Base-by-base conservation (phyloP, 2,329 filamentous ascomycete species). In the Diplocarpon rosae region DNA sequence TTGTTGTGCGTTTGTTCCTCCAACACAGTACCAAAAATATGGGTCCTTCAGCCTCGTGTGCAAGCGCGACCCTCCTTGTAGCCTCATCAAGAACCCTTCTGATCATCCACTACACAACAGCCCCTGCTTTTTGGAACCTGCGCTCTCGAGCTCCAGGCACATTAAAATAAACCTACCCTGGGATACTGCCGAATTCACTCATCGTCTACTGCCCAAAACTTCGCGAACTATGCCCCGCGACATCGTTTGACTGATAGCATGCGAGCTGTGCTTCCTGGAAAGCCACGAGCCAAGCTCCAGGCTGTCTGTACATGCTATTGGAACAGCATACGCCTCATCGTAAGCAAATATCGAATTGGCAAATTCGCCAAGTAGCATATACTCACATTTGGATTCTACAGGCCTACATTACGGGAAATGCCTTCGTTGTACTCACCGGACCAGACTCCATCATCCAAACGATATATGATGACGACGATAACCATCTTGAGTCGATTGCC, bases 351-450 rank as follows among this genome's bases (percentile, higher is more conserved):
- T n/a, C 4, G 27, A 15, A 14, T 17, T 28, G n/a, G n/a, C 16
- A 32, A 17, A 9, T 6, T 14, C 6, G 13, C n/a, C 15, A 10
- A 15, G 12, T 32, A n/a, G 35, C 17, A 17, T 5, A 32, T 9
- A 14, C n/a, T 32, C 17, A 20, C 7, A 14, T 27, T 32, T 49
- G 35, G 36, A 27, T 40, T 27, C 38, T 29, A 28, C 58, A 93
- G 86, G 78, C 79, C 41, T 98, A 96, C 66, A 83, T 95, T 53
- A 92, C 85, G 48, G 90, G 90, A 58, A 85, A 83, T 65, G 86
- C 86, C 50, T 77, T 96, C 52, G 78, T 92, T 42, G 81, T 98
- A 57, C 78, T 96, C 55, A 75, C 78, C 59, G 83, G 79, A 40
- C 76, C 85, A 42, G 72, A 81, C 50, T 76, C 76, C 43, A 76